Base-by-base conservation (phyloP, 306 rosid genomes). In the Cercis canadensis region DNA sequence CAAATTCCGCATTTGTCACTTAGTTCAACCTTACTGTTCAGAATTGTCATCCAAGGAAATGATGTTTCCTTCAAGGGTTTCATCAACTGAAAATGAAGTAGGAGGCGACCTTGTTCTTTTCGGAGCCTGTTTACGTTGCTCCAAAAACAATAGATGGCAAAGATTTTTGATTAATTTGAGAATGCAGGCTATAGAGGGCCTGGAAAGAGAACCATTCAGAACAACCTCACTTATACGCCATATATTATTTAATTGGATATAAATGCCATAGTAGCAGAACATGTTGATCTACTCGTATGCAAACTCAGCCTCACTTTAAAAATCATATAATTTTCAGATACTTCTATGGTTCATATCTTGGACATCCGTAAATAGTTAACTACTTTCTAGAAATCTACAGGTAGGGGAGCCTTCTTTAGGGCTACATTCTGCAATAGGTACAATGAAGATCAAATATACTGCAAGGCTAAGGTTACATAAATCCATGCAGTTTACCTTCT, bases 41-140 rank as follows among this genome's bases (percentile, higher is more conserved):
- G 86, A 57, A 80, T 75, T 77, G 74, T 84, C 96, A 62, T 80
- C 63, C 67, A 74, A 52, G 73, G 84, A 67, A 82, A 73, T 14
- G 50, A 74, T 62, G 78, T 78, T 84, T 74, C 81, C 81, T 51
- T 84, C 70, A 69, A 78, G 65, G 67, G 76, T 80, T 76, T 81
- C 86, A 77, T 75, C 81, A 7, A 67, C 71, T 13, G 88, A 67
- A 78, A 62, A 80, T 56, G 77, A 53, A 34, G 53, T 62, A 78
- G 92, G 81, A 62, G 97, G 97, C 0, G 92, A 89, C 78, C 96
- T 89, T 54, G 87, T 78, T 84, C 99, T 94, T 85, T 94, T 91
- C 43, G 85, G 67, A 70, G 78, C 74, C 65, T 76, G 50, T 58
- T 74, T 61, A 75, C 71, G 37, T 59, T 29, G 45, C 72, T 74